Conservation (phyloP, 768 basidiomycete genomes). For the Coprinopsis strossmayeri region DNA sequence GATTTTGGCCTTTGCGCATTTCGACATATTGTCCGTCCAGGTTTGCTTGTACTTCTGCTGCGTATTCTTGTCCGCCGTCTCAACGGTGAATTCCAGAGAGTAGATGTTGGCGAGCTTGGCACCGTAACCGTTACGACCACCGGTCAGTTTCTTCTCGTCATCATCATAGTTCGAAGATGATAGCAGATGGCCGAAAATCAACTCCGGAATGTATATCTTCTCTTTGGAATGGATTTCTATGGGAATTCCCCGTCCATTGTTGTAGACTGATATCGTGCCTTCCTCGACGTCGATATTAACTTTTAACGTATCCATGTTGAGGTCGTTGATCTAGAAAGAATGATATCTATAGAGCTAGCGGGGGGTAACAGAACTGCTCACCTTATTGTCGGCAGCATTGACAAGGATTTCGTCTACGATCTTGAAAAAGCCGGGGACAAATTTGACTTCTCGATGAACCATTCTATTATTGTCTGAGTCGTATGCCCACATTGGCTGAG, state of each 20-base stretch:
- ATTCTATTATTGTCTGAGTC: slow-evolving; percentile 81
- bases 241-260: slow-evolving; percentile 95
- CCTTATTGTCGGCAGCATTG: slow-evolving; percentile 99
- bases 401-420: slow-evolving; percentile 99
- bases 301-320: slow-evolving; percentile 87
- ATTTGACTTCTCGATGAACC: slow-evolving; percentile 76
- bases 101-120: slow-evolving; percentile 99
- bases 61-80: slow-evolving; percentile 86
- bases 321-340: slow-evolving; percentile 91
- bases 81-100: slow-evolving; percentile 91
- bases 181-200: slow-evolving; percentile 94
- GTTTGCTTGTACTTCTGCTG: slow-evolving; percentile 92
- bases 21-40: slow-evolving; percentile 91
- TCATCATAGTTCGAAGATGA: slow-evolving; percentile 98
- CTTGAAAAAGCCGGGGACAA: slow-evolving; percentile 98
- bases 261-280: slow-evolving; percentile 85
- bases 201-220: slow-evolving; percentile 92
- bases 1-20: slow-evolving; percentile 85
- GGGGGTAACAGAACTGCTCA: slow-evolving; percentile 32
- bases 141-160: slow-evolving; percentile 96
- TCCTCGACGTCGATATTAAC: slow-evolving; percentile 80
- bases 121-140: slow-evolving; percentile 97
- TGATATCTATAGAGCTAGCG: no score
- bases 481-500: slow-evolving; percentile 90
- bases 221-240: slow-evolving; percentile 92